Evolutionary conservation across 2,329 filamentous ascomycete genomes (phyloP).

Genomic region (Plectosphaerella cucumerina): DNA sequence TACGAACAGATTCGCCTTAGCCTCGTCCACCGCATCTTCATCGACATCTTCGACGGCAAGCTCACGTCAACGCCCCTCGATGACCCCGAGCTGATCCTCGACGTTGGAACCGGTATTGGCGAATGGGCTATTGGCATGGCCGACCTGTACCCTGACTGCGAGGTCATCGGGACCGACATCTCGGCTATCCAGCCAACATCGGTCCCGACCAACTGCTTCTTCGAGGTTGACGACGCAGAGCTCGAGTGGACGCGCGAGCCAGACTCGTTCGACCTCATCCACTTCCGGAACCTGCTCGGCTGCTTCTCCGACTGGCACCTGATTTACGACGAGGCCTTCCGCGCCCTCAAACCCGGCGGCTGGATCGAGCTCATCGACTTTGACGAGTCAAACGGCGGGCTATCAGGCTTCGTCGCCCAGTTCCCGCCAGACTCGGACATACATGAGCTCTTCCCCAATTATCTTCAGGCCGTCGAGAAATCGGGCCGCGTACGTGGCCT

Average conservation of each 20-base stretch:
- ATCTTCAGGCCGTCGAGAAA: constrained; percentile 36
- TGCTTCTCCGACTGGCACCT: constrained; percentile 52
- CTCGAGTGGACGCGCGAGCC: constrained; percentile 51
- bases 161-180: constrained; percentile 56
- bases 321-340: constrained; percentile 48
- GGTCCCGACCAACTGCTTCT: constrained; percentile 55
- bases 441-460: constrained; percentile 34
- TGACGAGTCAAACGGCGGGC: constrained; percentile 31
- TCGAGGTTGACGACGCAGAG: constrained; percentile 57
- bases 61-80: constrained; percentile 38
- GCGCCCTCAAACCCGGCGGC: constrained; percentile 51
- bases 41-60: constrained; percentile 43
- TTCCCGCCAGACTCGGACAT: constrained; percentile 43
- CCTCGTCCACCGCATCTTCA: constrained; percentile 59
- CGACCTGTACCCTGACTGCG: constrained; percentile 47
- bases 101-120: constrained; percentile 56
- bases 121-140: constrained; percentile 49
- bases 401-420: constrained; percentile 28
- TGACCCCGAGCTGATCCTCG: constrained; percentile 40
- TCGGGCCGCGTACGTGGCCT: constrained; percentile 41
- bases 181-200: constrained; percentile 53
- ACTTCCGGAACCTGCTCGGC: constrained; percentile 52
- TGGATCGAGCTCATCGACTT: constrained; percentile 55
- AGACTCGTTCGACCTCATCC: constrained; percentile 51
- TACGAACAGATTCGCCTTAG: constrained; percentile 59